Base-by-base conservation (phyloP, 2,329 filamentous ascomycete genomes). In the Fusarium austroafricanum region DNA sequence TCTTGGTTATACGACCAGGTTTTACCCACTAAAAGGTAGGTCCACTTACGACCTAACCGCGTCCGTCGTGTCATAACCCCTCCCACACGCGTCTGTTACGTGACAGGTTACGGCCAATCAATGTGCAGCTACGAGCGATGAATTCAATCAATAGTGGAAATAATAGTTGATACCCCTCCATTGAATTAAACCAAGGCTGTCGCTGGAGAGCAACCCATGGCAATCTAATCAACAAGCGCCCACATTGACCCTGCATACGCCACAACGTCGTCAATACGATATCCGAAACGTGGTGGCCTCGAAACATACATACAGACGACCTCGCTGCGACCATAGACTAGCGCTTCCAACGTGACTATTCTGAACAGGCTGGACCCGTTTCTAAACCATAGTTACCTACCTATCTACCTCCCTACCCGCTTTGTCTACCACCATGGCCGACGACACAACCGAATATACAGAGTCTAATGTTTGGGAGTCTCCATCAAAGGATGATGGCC, bases 381-480 rank as follows among this genome's bases (percentile, higher is more conserved):
- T 31, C 39, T 37, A 20, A 31, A 31, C 31, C 3, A 17, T 17
- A 15, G 7, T 14, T 15, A 33, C 14, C 31, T 21, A 38, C 47
- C 21, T 23, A 23, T 6, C 21, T 23, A 23, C n/a, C n/a, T n/a
- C n/a, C n/a, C n/a, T n/a, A n/a, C n/a, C n/a, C n/a, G n/a, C n/a
- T n/a, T 33, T 49, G 18, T 46, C 53, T 47, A 42, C 44, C 69
- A 71, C 59, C 61, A 85, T 86, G 83, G 77, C 81, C 35, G 82
- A 83, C 75, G 73, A 81, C 52, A 76, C 76, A 33, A 76, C 76
- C 43, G 79, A 83, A 60, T 78, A 81, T 67, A 85, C 83, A 26
- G 81, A 85, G 62, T 77, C 80, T n/a, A 83, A 84, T 61, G 78
- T 83, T 50, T 84, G 83, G 79, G 77, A 79, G 37, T 86, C 83